Evolutionary conservation across 2,329 filamentous ascomycete species (phyloP).

Genomic region (Xylariaceae sp.): DNA sequence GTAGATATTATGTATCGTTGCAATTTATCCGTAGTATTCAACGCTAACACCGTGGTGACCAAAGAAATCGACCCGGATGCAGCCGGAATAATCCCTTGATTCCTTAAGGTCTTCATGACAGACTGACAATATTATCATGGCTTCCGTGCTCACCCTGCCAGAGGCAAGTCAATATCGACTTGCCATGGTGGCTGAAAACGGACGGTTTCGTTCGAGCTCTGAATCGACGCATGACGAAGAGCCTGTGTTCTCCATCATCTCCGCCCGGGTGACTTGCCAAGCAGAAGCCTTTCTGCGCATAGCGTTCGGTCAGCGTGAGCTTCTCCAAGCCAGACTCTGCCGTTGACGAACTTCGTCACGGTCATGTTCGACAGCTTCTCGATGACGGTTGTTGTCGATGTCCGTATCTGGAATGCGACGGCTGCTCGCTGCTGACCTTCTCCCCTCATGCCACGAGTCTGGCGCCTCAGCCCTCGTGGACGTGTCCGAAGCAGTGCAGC

Average conservation of each 20-base stretch:
- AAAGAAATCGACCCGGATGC: no score
- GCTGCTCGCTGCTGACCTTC: not conserved
- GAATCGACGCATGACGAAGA: constrained; percentile 53
- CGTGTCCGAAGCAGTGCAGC: constrained; percentile 51
- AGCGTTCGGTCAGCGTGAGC: not conserved
- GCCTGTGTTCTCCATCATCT: constrained; percentile 37
- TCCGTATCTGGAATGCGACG: not conserved
- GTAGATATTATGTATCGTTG: no score
- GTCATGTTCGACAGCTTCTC: not conserved
- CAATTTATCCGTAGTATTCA: no score
- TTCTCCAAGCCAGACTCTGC: not conserved
- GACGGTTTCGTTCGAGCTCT: constrained; percentile 33
- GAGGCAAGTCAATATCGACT: constrained; percentile 38
- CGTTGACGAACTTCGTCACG: not conserved
- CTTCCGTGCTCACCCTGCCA: no score
- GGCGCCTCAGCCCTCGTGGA: constrained; percentile 54
- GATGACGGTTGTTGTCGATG: not conserved
- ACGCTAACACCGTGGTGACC: no score
- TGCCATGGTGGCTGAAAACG: constrained; percentile 45
- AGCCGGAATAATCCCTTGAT: no score
- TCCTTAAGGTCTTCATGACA: no score
- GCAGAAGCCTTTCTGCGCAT: constrained; percentile 21
- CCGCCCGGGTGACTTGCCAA: constrained; percentile 33
- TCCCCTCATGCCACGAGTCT: constrained; percentile 32
- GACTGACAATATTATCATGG: no score